Conservation (phyloP, 768 basidiomycete genomes). For the Agrocybe pediades region DNA sequence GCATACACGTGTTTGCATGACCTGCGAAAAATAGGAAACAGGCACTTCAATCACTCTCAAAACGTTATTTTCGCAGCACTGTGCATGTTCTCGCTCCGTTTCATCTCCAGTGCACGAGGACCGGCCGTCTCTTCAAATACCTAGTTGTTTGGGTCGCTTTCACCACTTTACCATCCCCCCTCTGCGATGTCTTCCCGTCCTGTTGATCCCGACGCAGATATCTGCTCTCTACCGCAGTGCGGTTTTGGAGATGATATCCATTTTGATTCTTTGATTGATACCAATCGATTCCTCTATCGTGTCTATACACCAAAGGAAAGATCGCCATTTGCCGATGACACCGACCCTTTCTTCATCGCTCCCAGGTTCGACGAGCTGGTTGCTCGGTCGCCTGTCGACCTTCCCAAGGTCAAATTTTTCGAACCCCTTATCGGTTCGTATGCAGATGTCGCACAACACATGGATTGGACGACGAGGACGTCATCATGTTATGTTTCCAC, state of each 20-base stretch:
- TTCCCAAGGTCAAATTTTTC: slow-evolving; percentile 24
- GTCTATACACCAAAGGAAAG: slow-evolving; percentile 74
- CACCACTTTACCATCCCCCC: slow-evolving; percentile 13
- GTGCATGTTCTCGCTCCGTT: slow-evolving; percentile 24
- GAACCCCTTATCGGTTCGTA: slow-evolving; percentile 47
- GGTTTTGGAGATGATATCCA: slow-evolving; percentile 67
- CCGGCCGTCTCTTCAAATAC: slow-evolving; percentile 13
- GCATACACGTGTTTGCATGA: slow-evolving; percentile 37
- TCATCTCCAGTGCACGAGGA: slow-evolving; percentile 38
- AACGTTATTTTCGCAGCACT: slow-evolving; percentile 14
- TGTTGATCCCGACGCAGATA: slow-evolving; percentile 23
- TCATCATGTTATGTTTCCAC: slow-evolving; percentile 72
- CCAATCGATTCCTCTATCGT: slow-evolving; percentile 78
- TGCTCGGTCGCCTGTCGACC: slow-evolving; percentile 33
- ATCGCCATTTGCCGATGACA: slow-evolving; percentile 51
- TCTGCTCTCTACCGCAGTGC: slow-evolving; percentile 60
- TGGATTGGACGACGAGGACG: slow-evolving; percentile 79
- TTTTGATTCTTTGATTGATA: slow-evolving; percentile 60
- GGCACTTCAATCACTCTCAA: slow-evolving; percentile 6
- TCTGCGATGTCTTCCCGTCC: slow-evolving; percentile 28
- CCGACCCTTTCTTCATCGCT: slow-evolving; percentile 69
- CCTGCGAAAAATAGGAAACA: slow-evolving; percentile 4
- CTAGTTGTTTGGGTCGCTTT: slow-evolving; percentile 3
- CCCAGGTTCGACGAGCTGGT: slow-evolving; percentile 61
- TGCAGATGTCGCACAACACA: slow-evolving; percentile 64